Percentiles rank a stretch among this genome's conserved stretches.
phyloP scores from a whole-genome alignment of 441 rosid genomes.

The Adansonia rubrostipa region DNA sequence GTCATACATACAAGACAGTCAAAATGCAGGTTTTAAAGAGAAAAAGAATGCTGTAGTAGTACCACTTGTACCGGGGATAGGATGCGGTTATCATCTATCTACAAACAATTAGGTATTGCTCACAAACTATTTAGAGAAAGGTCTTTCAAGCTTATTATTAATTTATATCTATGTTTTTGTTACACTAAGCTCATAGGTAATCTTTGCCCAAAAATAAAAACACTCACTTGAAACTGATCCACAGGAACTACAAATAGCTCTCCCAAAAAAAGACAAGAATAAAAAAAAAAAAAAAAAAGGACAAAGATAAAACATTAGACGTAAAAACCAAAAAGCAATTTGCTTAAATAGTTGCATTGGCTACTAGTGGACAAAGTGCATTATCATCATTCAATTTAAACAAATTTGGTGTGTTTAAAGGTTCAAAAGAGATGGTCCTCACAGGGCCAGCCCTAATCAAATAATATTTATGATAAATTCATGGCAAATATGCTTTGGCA shows the following conservation, averaged over 20 bases:
- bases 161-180: not conserved
- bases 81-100: not conserved
- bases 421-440: not conserved
- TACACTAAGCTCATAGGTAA: not conserved
- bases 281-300: not conserved
- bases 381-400: not conserved
- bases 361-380: not conserved
- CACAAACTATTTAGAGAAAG: not conserved
- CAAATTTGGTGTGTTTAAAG: not conserved
- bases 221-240: not conserved
- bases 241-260: not conserved
- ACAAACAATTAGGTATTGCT: not conserved
- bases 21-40: not conserved
- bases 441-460: not conserved
- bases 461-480: conserved; percentile 17
- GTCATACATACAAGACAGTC: not conserved
- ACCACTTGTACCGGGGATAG: not conserved
- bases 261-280: not conserved
- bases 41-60: not conserved
- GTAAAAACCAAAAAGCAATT: not conserved
- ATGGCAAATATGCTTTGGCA: conserved; percentile 8
- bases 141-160: not conserved
- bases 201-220: not conserved
- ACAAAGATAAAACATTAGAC: not conserved
- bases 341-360: not conserved